Percentiles rank a stretch among this genome's conserved stretches.
phyloP scores from a whole-genome alignment of 2,329 filamentous ascomycete species.

The Xylariaceae sp. region DNA sequence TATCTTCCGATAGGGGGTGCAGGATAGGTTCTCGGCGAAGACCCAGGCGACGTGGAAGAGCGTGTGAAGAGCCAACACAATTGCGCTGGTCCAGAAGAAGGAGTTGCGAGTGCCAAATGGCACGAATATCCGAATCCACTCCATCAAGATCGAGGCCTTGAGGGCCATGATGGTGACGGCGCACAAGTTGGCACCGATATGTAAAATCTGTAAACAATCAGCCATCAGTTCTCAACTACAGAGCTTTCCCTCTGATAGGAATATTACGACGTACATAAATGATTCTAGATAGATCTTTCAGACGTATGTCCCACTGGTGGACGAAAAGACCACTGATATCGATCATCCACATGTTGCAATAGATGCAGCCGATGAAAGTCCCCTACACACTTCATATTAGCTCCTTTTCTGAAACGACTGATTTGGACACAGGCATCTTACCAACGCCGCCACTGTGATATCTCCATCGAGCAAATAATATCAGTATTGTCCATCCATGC shows the following conservation, averaged over 20 bases:
- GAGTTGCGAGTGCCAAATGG: slow-evolving; percentile 20
- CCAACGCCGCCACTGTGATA: slow-evolving; percentile 2
- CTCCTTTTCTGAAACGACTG: no score
- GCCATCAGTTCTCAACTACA: neutral
- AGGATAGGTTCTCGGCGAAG: slow-evolving; percentile 38
- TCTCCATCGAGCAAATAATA: neutral
- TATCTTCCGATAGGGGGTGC: slow-evolving; percentile 35
- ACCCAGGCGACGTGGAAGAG: slow-evolving; percentile 33
- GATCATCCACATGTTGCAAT: slow-evolving; percentile 1
- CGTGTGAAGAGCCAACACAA: slow-evolving; percentile 30
- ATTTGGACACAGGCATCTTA: no score
- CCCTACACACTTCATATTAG: neutral
- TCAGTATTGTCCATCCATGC: neutral
- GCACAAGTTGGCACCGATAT: slow-evolving; percentile 20
- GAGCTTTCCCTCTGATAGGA: neutral
- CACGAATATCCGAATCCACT: slow-evolving; percentile 32
- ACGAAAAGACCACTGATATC: slow-evolving; percentile 27
- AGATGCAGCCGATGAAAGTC: slow-evolving; percentile 1
- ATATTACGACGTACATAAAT: slow-evolving; percentile 20
- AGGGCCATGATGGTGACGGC: slow-evolving; percentile 11
- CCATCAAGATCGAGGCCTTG: slow-evolving; percentile 29
- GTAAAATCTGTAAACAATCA: slow-evolving; percentile 10
- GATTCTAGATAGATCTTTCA: slow-evolving; percentile 16
- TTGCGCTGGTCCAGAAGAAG: slow-evolving; percentile 35
- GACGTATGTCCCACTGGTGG: slow-evolving; percentile 31